A percentile compares a stretch with the other conserved stretches of the same genome.
phyloP scores from a whole-genome alignment of 169 alveolate species.

The Ichthyophthirius multifiliis region DNA sequence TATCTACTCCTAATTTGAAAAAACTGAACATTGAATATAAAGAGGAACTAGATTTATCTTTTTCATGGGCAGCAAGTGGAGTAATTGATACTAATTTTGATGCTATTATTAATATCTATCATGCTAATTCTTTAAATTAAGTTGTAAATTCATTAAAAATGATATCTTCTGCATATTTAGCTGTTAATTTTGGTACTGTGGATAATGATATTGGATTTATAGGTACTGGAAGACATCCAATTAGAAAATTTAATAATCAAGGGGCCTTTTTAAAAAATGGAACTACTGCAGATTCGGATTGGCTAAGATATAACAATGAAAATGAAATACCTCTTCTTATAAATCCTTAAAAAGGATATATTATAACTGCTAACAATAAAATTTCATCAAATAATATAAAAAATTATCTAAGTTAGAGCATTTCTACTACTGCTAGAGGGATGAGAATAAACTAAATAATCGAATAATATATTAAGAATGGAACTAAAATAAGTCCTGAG shows the following conservation, averaged over 20 bases:
- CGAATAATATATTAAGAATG: slow-evolving; percentile 23
- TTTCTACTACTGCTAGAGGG: slow-evolving; percentile 64
- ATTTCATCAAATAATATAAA: slow-evolving; percentile 52
- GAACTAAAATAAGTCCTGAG: slow-evolving; percentile 46
- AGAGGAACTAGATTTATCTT: slow-evolving; percentile 18
- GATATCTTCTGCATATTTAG: slow-evolving; percentile 48
- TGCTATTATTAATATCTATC: neutral
- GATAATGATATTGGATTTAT: slow-evolving; percentile 73
- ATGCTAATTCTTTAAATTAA: slow-evolving; percentile 23
- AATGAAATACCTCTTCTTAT: slow-evolving; percentile 49
- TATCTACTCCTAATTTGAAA: neutral
- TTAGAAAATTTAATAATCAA: slow-evolving; percentile 50
- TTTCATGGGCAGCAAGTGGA: slow-evolving; percentile 29
- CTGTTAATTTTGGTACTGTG: slow-evolving; percentile 48
- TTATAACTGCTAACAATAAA: slow-evolving; percentile 72
- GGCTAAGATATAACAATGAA: slow-evolving; percentile 52
- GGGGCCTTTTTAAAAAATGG: slow-evolving; percentile 63
- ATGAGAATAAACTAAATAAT: slow-evolving; percentile 67
- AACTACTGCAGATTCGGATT: slow-evolving; percentile 56
- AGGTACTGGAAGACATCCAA: slow-evolving; percentile 51
- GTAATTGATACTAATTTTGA: slow-evolving; percentile 24
- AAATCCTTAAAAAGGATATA: slow-evolving; percentile 77
- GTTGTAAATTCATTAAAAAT: slow-evolving; percentile 18
- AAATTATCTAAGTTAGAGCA: slow-evolving; percentile 59
- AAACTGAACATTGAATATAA: neutral